These are phyloP conservation scores for Delphinella strobiligena DNA, from an alignment of 2,329 filamentous ascomycete genomes.

Conservation along the genomic window DNA sequence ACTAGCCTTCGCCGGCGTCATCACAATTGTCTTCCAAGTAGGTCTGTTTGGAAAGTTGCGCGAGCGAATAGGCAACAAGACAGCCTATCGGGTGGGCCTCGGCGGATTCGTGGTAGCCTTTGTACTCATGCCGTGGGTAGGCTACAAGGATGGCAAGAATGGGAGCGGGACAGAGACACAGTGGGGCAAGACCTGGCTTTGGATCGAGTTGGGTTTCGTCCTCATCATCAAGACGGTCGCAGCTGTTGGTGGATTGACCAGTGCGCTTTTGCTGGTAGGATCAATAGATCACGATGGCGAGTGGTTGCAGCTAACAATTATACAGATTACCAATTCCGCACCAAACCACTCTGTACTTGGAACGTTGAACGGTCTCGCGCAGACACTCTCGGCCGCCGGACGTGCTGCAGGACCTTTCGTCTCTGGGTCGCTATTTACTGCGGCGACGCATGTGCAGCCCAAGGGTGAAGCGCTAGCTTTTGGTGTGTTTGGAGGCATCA, in stretches of 20 bases:
- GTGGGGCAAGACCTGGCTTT: slow-evolving; percentile 56
- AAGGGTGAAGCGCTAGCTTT: slow-evolving; percentile 81
- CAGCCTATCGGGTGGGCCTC: slow-evolving; percentile 68
- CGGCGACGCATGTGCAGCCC: slow-evolving; percentile 58
- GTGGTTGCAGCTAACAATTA: slow-evolving; percentile 31
- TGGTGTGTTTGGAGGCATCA: slow-evolving; percentile 74
- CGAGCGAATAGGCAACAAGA: slow-evolving; percentile 69
- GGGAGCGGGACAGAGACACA: slow-evolving; percentile 33
- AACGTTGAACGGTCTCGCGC: slow-evolving; percentile 83
- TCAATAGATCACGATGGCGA: not conserved
- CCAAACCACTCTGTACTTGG: slow-evolving; percentile 77
- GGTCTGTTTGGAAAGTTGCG: slow-evolving; percentile 72
- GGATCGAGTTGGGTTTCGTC: slow-evolving; percentile 66
- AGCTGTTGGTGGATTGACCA: slow-evolving; percentile 78
- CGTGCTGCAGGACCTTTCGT: slow-evolving; percentile 80
- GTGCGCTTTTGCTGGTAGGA: slow-evolving; percentile 58
- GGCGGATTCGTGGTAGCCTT: slow-evolving; percentile 74
- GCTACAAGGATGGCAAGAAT: slow-evolving; percentile 51
- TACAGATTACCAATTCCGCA: slow-evolving; percentile 82
- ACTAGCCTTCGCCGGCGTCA: slow-evolving; percentile 68
- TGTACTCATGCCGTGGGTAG: slow-evolving; percentile 78
- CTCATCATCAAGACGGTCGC: slow-evolving; percentile 84
- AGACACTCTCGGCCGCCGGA: slow-evolving; percentile 84
- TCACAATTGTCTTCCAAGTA: slow-evolving; percentile 84
- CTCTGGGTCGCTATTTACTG: slow-evolving; percentile 74